Evolutionary conservation across 352 stramenopile species (phyloP).

Genomic region (Phytopythium litorale): DNA sequence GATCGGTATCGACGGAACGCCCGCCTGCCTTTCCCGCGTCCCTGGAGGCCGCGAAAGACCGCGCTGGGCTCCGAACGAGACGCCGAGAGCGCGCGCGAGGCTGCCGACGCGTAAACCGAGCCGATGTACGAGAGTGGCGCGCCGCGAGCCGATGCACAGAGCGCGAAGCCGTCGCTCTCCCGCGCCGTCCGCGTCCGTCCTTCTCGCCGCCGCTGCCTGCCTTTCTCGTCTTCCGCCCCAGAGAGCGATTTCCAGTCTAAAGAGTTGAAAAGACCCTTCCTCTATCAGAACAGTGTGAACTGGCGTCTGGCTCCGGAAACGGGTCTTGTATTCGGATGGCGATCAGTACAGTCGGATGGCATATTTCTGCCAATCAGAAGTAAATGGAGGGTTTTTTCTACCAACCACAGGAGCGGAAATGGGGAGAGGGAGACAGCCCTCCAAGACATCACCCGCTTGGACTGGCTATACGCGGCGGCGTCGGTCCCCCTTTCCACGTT

Average conservation of each 20-base stretch:
- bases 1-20: not conserved
- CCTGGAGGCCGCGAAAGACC: not conserved
- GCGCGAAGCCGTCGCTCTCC: not conserved
- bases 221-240: constrained; percentile 1
- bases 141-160: not conserved
- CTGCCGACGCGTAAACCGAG: not conserved
- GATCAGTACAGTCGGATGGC: not conserved
- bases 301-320: not conserved
- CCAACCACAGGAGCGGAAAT: not conserved
- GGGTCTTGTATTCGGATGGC: not conserved
- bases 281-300: not conserved
- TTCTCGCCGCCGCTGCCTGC: not conserved
- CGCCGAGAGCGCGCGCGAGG: not conserved
- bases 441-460: not conserved
- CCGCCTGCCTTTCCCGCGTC: not conserved
- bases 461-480: not conserved
- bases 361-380: not conserved
- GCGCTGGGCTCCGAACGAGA: not conserved
- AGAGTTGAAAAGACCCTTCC: no score
- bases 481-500: not conserved
- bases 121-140: not conserved
- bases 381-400: not conserved
- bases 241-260: not conserved
- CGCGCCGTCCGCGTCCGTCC: not conserved
- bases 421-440: not conserved